A percentile compares a stretch with the other conserved stretches of the same genome.
phyloP scores from a whole-genome alignment of 805 yeast genomes.

The Wickerhamiella slavikovae region DNA sequence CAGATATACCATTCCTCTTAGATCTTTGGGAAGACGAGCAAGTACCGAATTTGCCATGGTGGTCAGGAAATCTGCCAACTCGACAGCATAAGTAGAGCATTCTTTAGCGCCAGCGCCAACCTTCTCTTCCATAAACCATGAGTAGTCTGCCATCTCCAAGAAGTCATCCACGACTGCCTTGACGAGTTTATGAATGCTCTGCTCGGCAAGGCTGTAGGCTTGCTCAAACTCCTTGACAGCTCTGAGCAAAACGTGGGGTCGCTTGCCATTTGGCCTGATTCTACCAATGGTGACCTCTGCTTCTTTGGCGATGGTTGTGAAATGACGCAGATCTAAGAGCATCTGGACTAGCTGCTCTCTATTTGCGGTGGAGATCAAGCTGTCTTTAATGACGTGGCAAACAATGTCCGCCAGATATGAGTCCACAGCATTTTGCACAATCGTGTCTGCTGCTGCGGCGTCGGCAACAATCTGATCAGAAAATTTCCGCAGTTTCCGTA shows the following conservation, averaged over 20 bases:
- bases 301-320: conserved; percentile 52
- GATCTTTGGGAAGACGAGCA: conserved; percentile 56
- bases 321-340: conserved; percentile 70
- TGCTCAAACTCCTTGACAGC: conserved; percentile 35
- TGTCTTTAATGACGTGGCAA: conserved; percentile 36
- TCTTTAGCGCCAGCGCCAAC: conserved; percentile 25
- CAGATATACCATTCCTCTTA: conserved; percentile 60
- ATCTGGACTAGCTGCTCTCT: conserved; percentile 86
- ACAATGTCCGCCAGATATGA: conserved; percentile 46
- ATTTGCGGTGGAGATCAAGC: conserved; percentile 46
- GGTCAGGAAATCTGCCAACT: conserved; percentile 67
- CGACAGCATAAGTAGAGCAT: conserved; percentile 58
- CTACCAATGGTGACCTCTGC: conserved; percentile 26
- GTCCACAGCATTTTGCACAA: conserved; percentile 44
- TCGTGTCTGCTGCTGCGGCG: conserved; percentile 35
- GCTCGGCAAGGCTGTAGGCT: conserved; percentile 55
- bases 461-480: conserved; percentile 42
- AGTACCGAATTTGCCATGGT: conserved; percentile 73
- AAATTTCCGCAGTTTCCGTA: conserved; percentile 44
- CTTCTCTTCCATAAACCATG: conserved; percentile 39
- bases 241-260: conserved; percentile 25
- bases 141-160: conserved; percentile 66
- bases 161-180: conserved; percentile 63
- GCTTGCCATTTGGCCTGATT: conserved; percentile 17
- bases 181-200: conserved; percentile 60